Base-by-base conservation (phyloP, 306 rosid genomes). In the Lathyrus aphaca region DNA sequence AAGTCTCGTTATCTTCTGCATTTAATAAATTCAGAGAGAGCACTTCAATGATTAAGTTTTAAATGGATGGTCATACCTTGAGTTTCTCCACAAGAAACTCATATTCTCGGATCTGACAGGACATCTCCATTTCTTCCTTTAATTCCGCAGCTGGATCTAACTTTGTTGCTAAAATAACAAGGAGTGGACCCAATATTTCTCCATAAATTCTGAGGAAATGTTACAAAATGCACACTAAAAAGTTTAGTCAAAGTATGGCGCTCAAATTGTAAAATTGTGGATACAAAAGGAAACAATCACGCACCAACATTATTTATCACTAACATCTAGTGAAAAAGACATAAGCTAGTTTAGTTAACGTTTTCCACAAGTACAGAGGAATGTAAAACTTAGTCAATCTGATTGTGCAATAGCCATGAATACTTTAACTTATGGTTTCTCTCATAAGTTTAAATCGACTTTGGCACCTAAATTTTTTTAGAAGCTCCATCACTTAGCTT, bases 11-110 rank as follows among this genome's bases (percentile, higher is more conserved):
- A 21, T 57, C 66, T 72, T 66, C 23, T 38, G 68, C 18, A 3
- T 64, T 73, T 38, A 54, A 69, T 58, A 59, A 60, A 49, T 46
- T 62, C 40, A 48, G 49, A 64, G 15, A 44, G 64, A 74, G 38
- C 27, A 29, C 63, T 65, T 68, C 56, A 63, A 64, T 44, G 68
- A 58, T 49, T 51, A 23, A 58, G 39, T 51, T 69, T 64, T 67
- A 17, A 23, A 1, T 43, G 62, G 29, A 74, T 53, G 10, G 53
- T 43, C 66, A 11, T 82, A 90, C 98, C 96, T 88, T 90, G 68
- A 93, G 93, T 83, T 85, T 90, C 83, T 79, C 77, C 63, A 90
- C 87, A 69, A 86, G 83, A 79, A 80, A 63, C 76, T 88, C 93
- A 57, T 93, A 88, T 56, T 88, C 93, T 53, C 72, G 83, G 59